These are phyloP conservation scores for Penicillium flavigenum DNA, from an alignment of 495 filamentous ascomycete species.

Conservation along the genomic window DNA sequence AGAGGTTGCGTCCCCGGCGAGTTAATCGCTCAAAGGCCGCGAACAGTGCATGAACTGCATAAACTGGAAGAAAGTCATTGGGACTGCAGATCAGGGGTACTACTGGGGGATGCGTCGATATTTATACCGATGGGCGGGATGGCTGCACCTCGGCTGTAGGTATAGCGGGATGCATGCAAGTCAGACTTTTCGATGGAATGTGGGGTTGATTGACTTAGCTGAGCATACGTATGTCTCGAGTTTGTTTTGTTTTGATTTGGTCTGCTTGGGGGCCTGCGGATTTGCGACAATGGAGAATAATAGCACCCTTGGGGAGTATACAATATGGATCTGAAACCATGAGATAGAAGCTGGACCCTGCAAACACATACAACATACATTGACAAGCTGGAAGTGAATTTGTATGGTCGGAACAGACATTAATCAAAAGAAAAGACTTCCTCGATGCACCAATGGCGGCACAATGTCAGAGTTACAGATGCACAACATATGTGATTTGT, in stretches of 20 bases:
- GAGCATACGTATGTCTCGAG: constrained; percentile 10
- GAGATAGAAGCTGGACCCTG: background rate
- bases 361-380: background rate
- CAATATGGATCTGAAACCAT: background rate
- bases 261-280: background rate
- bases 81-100: constrained; percentile 26
- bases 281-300: background rate
- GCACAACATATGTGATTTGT: constrained; percentile 23
- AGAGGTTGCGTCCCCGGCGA: constrained; percentile 4
- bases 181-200: constrained; percentile 33
- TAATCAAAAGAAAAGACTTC: background rate
- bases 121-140: constrained; percentile 18
- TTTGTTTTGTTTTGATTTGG: constrained; percentile 1
- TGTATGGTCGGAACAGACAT: background rate
- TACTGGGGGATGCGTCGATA: constrained; percentile 18
- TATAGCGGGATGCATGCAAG: constrained; percentile 29
- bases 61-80: constrained; percentile 2
- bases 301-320: background rate
- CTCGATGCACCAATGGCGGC: constrained; percentile 5
- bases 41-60: constrained; percentile 6
- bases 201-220: constrained; percentile 17
- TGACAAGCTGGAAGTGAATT: background rate
- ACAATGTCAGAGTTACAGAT: background rate
- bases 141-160: constrained; percentile 14
- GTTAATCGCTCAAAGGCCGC: constrained; percentile 2